phyloP scores from a whole-genome alignment of 768 basidiomycete genomes.

The Russula earlei region DNA sequence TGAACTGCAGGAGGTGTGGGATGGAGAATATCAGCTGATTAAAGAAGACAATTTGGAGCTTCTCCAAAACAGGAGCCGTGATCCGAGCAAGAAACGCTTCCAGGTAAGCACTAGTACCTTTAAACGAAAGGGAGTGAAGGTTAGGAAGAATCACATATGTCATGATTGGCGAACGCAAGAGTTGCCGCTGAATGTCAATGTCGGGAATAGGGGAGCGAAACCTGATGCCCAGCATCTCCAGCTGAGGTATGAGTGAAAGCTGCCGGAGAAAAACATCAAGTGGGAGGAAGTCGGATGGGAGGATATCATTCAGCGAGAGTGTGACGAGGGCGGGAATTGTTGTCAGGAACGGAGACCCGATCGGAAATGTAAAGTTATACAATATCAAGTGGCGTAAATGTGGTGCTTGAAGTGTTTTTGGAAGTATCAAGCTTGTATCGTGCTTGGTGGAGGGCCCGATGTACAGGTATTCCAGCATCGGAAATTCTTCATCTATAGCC shows the following conservation, averaged over 20 bases:
- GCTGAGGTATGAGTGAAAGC: background rate
- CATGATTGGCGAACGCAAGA: background rate
- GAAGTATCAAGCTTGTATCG: too few species aligned
- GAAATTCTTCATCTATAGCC: too few species aligned
- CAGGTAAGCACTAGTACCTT: background rate
- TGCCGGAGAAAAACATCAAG: background rate
- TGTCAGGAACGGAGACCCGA: background rate
- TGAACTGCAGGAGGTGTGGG: background rate
- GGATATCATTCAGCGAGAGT: background rate
- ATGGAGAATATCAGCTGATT: background rate
- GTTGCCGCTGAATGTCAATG: background rate
- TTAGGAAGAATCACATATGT: background rate
- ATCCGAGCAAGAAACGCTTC: too few species aligned
- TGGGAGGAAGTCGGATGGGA: background rate
- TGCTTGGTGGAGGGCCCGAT: too few species aligned
- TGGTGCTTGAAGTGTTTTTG: too few species aligned
- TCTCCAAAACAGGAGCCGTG: too few species aligned
- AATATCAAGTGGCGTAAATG: too few species aligned
- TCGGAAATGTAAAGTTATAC: too few species aligned
- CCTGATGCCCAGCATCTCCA: background rate
- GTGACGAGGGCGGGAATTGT: background rate
- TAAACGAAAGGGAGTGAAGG: background rate
- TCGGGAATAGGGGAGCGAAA: background rate
- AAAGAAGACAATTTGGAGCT: background rate
- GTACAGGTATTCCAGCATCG: too few species aligned